These are phyloP conservation scores for Priceomyces fermenticarens DNA, from an alignment of 805 yeast species.

Conservation along the genomic window DNA sequence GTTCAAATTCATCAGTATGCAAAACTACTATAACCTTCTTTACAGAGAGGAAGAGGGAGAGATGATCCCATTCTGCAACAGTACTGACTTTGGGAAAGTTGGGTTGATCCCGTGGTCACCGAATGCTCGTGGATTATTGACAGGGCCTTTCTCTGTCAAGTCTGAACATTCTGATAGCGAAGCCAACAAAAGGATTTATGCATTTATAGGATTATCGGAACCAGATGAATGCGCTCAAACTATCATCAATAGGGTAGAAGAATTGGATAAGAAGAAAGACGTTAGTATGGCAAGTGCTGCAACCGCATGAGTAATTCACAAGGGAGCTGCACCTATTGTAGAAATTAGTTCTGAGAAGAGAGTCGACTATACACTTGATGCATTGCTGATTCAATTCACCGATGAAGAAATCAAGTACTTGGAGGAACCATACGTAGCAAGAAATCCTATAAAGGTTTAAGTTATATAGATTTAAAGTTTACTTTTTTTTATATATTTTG, in stretches of 20 bases:
- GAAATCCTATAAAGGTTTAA: too few species aligned
- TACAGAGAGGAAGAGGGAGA: constrained; percentile 67
- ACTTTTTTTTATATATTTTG: too few species aligned
- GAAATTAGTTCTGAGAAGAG: constrained; percentile 15
- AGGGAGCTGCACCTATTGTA: constrained; percentile 16
- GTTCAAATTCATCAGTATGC: constrained; percentile 61
- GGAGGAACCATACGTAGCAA: constrained; percentile 35
- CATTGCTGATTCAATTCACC: constrained; percentile 14
- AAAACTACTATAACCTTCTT: constrained; percentile 52
- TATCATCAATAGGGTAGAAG: constrained; percentile 45
- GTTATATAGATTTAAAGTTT: too few species aligned
- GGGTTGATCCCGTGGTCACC: constrained; percentile 65
- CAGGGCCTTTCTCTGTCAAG: constrained; percentile 37
- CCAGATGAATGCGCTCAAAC: constrained; percentile 14
- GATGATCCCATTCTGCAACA: constrained; percentile 48
- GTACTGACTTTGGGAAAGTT: constrained; percentile 40
- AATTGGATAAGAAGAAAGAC: constrained; percentile 43
- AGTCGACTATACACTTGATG: constrained; percentile 13
- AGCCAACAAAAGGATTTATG: constrained; percentile 9
- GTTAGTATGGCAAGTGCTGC: constrained; percentile 42
- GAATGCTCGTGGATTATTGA: constrained; percentile 50
- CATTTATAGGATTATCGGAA: too few species aligned
- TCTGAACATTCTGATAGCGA: background rate
- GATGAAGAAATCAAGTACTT: constrained; percentile 32
- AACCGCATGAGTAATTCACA: constrained; percentile 19